Conservation (phyloP, 352 stramenopile genomes). For the Pythium chondricola region DNA sequence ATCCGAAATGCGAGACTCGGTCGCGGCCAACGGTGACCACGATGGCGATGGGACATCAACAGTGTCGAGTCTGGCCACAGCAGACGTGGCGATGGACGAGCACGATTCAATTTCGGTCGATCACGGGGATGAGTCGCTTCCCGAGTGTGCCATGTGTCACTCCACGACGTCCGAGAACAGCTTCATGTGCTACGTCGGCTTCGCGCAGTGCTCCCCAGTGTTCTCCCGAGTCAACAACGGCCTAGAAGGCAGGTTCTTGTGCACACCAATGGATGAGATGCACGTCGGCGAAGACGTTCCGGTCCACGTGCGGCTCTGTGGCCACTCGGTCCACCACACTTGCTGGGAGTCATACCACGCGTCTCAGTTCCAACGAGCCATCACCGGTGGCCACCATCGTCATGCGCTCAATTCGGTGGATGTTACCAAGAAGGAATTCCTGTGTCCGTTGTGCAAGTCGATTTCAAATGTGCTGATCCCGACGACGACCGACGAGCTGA, state of each 20-base stretch:
- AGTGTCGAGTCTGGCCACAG: neutral
- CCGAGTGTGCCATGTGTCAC: constrained; percentile 85
- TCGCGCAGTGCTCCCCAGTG: constrained; percentile 73
- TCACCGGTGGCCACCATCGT: constrained; percentile 90
- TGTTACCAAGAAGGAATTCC: constrained; percentile 95
- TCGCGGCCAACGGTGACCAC: constrained; percentile 20
- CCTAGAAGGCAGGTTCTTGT: constrained; percentile 39
- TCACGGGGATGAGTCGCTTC: constrained; percentile 12
- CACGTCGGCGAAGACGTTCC: constrained; percentile 76
- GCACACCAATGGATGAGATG: constrained; percentile 84
- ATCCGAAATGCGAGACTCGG: constrained; percentile 13
- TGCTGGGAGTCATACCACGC: constrained; percentile 95
- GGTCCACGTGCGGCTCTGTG: constrained; percentile 84
- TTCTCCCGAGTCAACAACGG: constrained; percentile 66
- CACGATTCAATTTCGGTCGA: neutral
- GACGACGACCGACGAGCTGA: constrained; percentile 49
- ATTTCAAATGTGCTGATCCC: constrained; percentile 97
- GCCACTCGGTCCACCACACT: constrained; percentile 92
- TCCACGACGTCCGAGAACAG: constrained; percentile 68
- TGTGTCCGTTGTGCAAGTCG: constrained; percentile 96
- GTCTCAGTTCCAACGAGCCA: constrained; percentile 91
- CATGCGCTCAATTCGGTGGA: constrained; percentile 91
- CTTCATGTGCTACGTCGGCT: constrained; percentile 86
- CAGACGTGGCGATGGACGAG: constrained; percentile 44
- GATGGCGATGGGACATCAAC: constrained; percentile 22